phyloP scores from a whole-genome alignment of 176 grass and related monocot genomes.

The Dactylis glomerata region DNA sequence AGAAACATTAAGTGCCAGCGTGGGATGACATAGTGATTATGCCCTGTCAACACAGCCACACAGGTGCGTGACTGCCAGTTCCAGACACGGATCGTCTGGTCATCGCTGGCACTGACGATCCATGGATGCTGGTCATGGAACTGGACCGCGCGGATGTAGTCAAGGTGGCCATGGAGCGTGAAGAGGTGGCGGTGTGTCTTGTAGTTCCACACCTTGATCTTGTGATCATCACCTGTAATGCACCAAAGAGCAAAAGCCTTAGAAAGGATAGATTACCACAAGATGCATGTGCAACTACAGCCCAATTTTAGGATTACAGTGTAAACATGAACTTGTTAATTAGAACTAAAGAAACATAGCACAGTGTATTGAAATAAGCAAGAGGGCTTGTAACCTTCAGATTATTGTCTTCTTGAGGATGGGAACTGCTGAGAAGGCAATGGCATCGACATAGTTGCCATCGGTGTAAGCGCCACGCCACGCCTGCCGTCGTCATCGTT shows the following conservation, averaged over 20 bases:
- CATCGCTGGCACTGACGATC: conserved; percentile 80
- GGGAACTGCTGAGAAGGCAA: too few relatives aligned
- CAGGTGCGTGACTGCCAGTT: conserved; percentile 78
- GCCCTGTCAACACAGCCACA: conserved; percentile 73
- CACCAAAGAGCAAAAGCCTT: neutral
- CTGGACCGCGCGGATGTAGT: conserved; percentile 94
- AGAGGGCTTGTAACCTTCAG: too few relatives aligned
- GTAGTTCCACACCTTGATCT: conserved; percentile 99
- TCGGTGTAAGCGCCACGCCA: too few relatives aligned
- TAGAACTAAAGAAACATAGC: neutral
- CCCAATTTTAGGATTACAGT: neutral
- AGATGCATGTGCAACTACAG: neutral
- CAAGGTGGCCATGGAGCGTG: conserved; percentile 89
- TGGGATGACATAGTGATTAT: conserved; percentile 86
- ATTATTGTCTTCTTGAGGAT: too few relatives aligned
- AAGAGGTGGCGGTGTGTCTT: conserved; percentile 98
- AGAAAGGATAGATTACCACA: neutral
- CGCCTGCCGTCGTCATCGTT: too few relatives aligned
- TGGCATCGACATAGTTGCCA: too few relatives aligned
- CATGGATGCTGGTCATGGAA: conserved; percentile 86
- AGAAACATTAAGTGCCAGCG: conserved; percentile 66
- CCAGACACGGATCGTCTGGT: conserved; percentile 87
- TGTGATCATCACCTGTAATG: conserved; percentile 89
- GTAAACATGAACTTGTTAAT: neutral
- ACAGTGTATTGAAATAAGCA: too few relatives aligned